phyloP scores from a whole-genome alignment of 2,329 filamentous ascomycete genomes.

The Dactylellina drechsleri region DNA sequence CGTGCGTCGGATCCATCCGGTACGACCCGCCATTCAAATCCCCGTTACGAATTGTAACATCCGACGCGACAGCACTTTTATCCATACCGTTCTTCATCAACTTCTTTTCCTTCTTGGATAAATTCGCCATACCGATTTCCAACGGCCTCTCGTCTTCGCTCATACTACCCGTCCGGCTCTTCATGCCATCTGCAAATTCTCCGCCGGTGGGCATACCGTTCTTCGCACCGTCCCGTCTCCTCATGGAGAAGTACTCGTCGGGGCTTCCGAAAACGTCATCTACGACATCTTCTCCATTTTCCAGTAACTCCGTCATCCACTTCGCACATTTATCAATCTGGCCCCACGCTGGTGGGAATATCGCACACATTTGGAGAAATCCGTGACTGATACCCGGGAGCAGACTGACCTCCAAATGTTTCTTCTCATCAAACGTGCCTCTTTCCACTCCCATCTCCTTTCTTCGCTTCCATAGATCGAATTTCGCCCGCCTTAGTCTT shows the following conservation, averaged over 20 bases:
- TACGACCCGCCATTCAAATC: slow-evolving; percentile 35
- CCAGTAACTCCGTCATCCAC: slow-evolving; percentile 85
- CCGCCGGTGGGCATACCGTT: slow-evolving; percentile 8
- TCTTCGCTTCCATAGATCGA: slow-evolving; percentile 64
- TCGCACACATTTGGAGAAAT: slow-evolving; percentile 86
- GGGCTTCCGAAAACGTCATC: slow-evolving; percentile 12
- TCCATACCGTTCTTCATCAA: slow-evolving; percentile 17
- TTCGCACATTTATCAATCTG: slow-evolving; percentile 79
- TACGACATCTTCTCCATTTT: slow-evolving; percentile 61
- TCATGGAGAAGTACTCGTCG: slow-evolving; percentile 38
- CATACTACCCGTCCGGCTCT: slow-evolving; percentile 69
- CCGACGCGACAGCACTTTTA: slow-evolving; percentile 13
- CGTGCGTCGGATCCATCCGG: slow-evolving; percentile 37
- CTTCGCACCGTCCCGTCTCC: not conserved
- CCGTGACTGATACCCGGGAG: slow-evolving; percentile 92
- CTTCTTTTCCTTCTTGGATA: slow-evolving; percentile 56
- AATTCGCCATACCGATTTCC: slow-evolving; percentile 76
- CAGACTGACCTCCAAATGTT: slow-evolving; percentile 81
- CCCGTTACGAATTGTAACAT: slow-evolving; percentile 36
- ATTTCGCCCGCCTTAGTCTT: slow-evolving; percentile 81
- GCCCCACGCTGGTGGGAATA: slow-evolving; percentile 91
- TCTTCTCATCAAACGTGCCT: slow-evolving; percentile 74
- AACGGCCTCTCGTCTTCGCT: slow-evolving; percentile 83
- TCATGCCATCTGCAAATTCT: slow-evolving; percentile 22
- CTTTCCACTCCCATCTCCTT: slow-evolving; percentile 68